Evolutionary conservation across 106 monocot genomes (phyloP).

Genomic region (Allium cepa): DNA sequence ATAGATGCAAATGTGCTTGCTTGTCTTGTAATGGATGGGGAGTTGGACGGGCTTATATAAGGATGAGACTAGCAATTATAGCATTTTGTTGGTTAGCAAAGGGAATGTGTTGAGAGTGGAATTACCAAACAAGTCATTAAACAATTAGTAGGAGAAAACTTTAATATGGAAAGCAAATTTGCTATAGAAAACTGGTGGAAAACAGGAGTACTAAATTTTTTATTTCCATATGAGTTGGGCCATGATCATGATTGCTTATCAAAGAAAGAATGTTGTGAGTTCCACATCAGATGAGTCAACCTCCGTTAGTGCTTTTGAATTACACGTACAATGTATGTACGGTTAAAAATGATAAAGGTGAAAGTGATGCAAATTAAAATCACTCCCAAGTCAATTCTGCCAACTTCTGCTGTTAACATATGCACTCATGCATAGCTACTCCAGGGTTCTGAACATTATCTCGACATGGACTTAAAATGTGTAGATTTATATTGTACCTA

Average conservation of each 20-base stretch:
- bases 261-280: neutral
- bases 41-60: neutral
- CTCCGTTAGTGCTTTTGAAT: neutral
- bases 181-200: neutral
- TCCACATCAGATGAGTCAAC: neutral
- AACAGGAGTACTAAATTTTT: neutral
- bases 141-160: no score
- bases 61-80: neutral
- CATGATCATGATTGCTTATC: no score
- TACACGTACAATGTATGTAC: neutral
- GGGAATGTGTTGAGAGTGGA: neutral
- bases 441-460: no score
- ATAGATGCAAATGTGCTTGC: neutral
- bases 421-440: no score
- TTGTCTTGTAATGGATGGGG: conserved; percentile 8
- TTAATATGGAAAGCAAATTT: no score
- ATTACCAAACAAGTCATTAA: neutral
- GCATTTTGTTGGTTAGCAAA: neutral
- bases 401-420: no score
- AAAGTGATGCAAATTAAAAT: no score
- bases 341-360: neutral
- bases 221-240: no score
- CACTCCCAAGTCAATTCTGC: no score
- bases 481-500: no score
- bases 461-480: no score